Percentiles rank a stretch among this genome's conserved stretches.
Conservation (phyloP, 1,284 basidiomycete genomes). For the Fomes fomentarius region DNA sequence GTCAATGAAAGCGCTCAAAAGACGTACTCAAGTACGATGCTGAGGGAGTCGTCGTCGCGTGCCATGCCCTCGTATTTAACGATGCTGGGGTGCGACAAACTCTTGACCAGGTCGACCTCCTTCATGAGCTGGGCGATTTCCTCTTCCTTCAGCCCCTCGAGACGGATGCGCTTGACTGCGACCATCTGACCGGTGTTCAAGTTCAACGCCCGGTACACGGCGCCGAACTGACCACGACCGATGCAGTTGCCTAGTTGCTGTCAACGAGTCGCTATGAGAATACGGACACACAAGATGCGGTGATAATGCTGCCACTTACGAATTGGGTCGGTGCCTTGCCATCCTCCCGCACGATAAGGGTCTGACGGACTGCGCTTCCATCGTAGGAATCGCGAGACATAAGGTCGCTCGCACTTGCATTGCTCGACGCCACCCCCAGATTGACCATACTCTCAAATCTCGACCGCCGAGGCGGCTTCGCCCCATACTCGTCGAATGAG, state of each 20-base stretch:
- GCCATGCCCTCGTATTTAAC: conserved; percentile 97
- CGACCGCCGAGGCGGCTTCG: conserved; percentile 46
- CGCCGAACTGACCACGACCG: conserved; percentile 94
- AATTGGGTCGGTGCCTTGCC: conserved; percentile 83
- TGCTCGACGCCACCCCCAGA: conserved; percentile 52
- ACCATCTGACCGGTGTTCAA: conserved; percentile 93
- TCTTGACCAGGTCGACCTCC: conserved; percentile 90
- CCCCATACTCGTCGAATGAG: conserved; percentile 69
- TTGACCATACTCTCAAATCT: conserved; percentile 74
- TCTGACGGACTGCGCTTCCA: conserved; percentile 68
- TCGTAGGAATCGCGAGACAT: conserved; percentile 61
- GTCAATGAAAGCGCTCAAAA: conserved; percentile 20
- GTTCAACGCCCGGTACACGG: conserved; percentile 93
- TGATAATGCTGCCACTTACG: conserved; percentile 53
- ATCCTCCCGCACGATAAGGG: conserved; percentile 80
- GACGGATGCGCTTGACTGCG: conserved; percentile 89
- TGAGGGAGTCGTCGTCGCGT: conserved; percentile 85
- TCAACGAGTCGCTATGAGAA: not conserved
- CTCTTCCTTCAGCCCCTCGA: conserved; percentile 85
- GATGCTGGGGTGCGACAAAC: conserved; percentile 88
- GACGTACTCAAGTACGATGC: conserved; percentile 89
- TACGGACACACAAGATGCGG: not conserved
- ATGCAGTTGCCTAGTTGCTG: conserved; percentile 97
- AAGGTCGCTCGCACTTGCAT: conserved; percentile 68
- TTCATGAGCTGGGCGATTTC: conserved; percentile 87